A percentile compares a stretch with the other conserved stretches of the same genome.
Conservation (phyloP, 768 basidiomycete species). For the Tricholoma terreum region DNA sequence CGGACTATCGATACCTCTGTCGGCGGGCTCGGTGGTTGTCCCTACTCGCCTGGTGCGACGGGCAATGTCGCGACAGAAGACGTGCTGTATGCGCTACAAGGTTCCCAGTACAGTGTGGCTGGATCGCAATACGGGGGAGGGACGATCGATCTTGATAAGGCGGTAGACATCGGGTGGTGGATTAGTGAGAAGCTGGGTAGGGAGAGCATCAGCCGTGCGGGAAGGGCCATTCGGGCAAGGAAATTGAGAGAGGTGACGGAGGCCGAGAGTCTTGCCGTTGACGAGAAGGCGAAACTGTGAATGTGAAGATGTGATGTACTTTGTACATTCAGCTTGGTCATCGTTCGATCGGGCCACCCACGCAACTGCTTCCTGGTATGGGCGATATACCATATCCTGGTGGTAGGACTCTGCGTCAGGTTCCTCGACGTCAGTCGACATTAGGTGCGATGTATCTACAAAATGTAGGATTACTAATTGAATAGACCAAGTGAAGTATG, state of each 20-base stretch:
- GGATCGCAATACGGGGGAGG: conserved; percentile 38
- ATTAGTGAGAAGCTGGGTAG: conserved; percentile 65
- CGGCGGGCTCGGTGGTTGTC: conserved; percentile 91
- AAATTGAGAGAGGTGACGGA: neutral
- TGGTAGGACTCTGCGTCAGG: too few relatives aligned
- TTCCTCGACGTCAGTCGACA: too few relatives aligned
- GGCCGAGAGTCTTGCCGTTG: too few relatives aligned
- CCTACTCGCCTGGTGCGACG: conserved; percentile 93
- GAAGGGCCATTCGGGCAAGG: conserved; percentile 59
- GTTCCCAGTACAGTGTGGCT: conserved; percentile 52
- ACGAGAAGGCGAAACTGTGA: neutral
- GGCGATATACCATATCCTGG: too few relatives aligned
- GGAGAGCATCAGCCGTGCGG: conserved; percentile 73
- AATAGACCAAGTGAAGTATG: too few relatives aligned
- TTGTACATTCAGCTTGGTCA: too few relatives aligned
- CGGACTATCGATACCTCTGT: conserved; percentile 82
- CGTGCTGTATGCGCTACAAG: conserved; percentile 78
- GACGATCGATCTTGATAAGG: conserved; percentile 56
- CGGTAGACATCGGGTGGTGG: conserved; percentile 82
- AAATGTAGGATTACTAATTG: too few relatives aligned
- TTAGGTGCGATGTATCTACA: too few relatives aligned
- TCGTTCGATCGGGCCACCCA: too few relatives aligned
- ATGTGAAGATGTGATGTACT: neutral
- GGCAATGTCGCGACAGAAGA: conserved; percentile 96
- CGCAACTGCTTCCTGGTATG: too few relatives aligned